phyloP scores from a whole-genome alignment of 768 basidiomycete species.

The Mycena crocata region DNA sequence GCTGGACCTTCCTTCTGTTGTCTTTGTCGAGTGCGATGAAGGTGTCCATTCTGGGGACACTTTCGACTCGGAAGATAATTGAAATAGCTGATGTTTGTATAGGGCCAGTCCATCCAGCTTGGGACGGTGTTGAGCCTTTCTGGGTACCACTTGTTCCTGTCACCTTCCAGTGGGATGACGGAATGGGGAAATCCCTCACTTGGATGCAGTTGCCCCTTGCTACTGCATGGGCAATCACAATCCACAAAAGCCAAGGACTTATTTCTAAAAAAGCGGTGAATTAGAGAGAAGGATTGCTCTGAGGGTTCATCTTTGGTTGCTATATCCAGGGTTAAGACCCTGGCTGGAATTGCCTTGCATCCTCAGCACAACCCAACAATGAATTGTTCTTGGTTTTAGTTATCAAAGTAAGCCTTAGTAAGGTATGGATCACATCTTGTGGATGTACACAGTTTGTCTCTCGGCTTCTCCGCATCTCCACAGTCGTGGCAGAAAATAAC shows the following conservation, averaged over 20 bases:
- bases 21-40: constrained; percentile 12
- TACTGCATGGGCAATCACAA: constrained; percentile 81
- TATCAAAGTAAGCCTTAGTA: constrained; percentile 7
- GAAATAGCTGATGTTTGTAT: not conserved
- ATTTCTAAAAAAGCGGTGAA: constrained; percentile 70
- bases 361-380: not conserved
- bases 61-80: not conserved
- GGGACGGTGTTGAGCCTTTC: constrained; percentile 4
- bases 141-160: constrained; percentile 23
- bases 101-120: not conserved
- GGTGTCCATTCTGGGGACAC: constrained; percentile 1
- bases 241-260: constrained; percentile 84
- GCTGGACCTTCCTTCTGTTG: constrained; percentile 13
- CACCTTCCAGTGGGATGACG: constrained; percentile 1
- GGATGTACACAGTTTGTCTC: too few species aligned
- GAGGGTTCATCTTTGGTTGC: constrained; percentile 1
- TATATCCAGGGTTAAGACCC: constrained; percentile 1
- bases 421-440: constrained; percentile 12
- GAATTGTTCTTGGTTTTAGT: not conserved
- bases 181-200: not conserved
- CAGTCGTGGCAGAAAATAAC: too few species aligned
- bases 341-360: not conserved
- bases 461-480: too few species aligned
- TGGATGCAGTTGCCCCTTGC: constrained; percentile 62
- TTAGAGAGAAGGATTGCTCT: constrained; percentile 4